Conservation (phyloP, 805 yeast species). For the Saturnispora saitoi region DNA sequence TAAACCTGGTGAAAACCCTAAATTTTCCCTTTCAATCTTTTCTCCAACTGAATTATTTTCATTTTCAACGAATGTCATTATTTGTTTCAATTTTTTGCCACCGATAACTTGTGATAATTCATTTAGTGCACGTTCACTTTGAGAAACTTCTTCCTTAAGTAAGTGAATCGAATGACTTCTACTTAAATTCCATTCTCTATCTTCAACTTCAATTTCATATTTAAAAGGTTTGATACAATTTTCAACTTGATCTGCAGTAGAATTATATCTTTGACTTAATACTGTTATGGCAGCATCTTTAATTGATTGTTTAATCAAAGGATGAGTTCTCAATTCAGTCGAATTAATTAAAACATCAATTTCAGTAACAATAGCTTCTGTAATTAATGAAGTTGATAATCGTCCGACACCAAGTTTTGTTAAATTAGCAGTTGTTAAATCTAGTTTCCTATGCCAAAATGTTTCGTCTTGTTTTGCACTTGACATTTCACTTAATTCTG, state of each 20-base stretch:
- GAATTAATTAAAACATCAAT: conserved; percentile 62
- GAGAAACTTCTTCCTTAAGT: conserved; percentile 76
- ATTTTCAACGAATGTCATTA: conserved; percentile 61
- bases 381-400: conserved; percentile 71
- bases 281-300: conserved; percentile 79
- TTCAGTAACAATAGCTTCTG: conserved; percentile 72
- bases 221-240: conserved; percentile 97
- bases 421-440: conserved; percentile 69
- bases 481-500: conserved; percentile 47
- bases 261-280: conserved; percentile 65
- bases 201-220: conserved; percentile 94
- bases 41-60: conserved; percentile 30
- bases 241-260: conserved; percentile 97
- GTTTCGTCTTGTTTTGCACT: conserved; percentile 55
- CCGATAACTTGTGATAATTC: conserved; percentile 66
- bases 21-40: conserved; percentile 52
- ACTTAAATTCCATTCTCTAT: conserved; percentile 82
- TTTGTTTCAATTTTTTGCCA: conserved; percentile 73
- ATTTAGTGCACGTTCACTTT: conserved; percentile 60
- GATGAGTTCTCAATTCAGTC: conserved; percentile 76
- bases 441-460: conserved; percentile 84
- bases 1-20: conserved; percentile 75
- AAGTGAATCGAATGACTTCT: conserved; percentile 68
- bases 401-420: conserved; percentile 95
- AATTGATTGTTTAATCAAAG: conserved; percentile 74